phyloP scores from a whole-genome alignment of 1,284 basidiomycete species.

The Papiliotrema fonsecae region DNA sequence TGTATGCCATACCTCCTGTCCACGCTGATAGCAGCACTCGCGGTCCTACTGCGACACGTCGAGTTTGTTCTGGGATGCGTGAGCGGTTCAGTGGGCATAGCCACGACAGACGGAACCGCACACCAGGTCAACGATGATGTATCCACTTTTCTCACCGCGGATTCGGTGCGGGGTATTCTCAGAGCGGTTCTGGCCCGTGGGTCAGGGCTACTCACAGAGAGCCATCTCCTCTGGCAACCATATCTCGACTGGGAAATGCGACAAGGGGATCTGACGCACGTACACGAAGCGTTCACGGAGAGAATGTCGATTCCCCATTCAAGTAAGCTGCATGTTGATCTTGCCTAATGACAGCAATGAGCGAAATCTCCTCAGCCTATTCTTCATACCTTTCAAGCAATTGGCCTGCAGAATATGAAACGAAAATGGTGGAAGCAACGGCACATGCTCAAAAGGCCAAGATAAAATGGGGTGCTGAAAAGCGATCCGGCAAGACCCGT shows the following conservation, averaged over 20 bases:
- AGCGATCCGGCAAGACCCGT: constrained; percentile 35
- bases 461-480: constrained; percentile 24
- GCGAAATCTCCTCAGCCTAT: constrained; percentile 74
- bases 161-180: constrained; percentile 59
- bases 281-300: constrained; percentile 42
- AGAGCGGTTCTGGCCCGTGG: constrained; percentile 55
- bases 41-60: constrained; percentile 64
- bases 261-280: constrained; percentile 48
- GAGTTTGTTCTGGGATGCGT: constrained; percentile 56
- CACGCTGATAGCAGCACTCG: constrained; percentile 56
- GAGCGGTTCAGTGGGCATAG: background rate
- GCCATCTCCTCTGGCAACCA: constrained; percentile 65
- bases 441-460: constrained; percentile 59
- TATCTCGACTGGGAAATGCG: constrained; percentile 69
- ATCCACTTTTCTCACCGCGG: constrained; percentile 43
- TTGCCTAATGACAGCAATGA: constrained; percentile 48
- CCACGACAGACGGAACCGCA: background rate
- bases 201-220: constrained; percentile 54
- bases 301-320: constrained; percentile 45
- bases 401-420: constrained; percentile 69
- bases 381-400: constrained; percentile 79
- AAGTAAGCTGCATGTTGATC: constrained; percentile 15
- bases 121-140: constrained; percentile 44
- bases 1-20: constrained; percentile 55
- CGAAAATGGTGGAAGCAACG: constrained; percentile 66